These are phyloP conservation scores for Raddia distichophylla DNA, from an alignment of 176 grass and related monocot genomes.

Conservation along the genomic window DNA sequence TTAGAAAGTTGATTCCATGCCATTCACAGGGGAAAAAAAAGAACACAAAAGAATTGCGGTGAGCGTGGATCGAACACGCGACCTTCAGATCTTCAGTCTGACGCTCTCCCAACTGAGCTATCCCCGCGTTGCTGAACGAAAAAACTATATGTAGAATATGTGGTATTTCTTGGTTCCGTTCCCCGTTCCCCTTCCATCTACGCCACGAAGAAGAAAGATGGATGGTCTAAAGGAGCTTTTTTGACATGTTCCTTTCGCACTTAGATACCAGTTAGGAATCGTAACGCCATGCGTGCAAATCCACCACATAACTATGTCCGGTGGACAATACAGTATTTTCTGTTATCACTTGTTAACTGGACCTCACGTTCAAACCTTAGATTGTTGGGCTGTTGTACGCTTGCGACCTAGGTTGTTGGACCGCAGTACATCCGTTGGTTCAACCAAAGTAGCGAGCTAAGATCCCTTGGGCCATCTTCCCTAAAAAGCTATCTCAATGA, in stretches of 20 bases:
- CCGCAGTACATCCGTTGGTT: too few species aligned
- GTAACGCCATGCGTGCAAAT: neutral
- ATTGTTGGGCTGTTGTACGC: too few species aligned
- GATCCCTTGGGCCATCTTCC: too few species aligned
- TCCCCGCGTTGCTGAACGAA: slow-evolving; percentile 21
- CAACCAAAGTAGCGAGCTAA: too few species aligned
- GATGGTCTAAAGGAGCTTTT: neutral
- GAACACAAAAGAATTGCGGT: slow-evolving; percentile 30
- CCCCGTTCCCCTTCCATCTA: neutral
- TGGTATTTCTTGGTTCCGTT: neutral
- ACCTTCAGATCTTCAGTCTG: slow-evolving; percentile 91
- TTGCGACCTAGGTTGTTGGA: too few species aligned
- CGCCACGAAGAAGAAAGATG: neutral
- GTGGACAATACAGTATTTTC: neutral
- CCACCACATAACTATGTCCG: neutral
- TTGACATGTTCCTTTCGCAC: neutral
- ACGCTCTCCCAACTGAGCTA: slow-evolving; percentile 91
- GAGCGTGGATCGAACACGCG: slow-evolving; percentile 76
- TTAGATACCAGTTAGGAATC: neutral
- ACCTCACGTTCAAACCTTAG: too few species aligned
- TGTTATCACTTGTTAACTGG: too few species aligned
- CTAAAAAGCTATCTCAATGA: too few species aligned
- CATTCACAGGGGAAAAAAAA: neutral
- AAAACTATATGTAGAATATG: too few species aligned
- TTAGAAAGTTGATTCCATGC: too few species aligned